These are phyloP conservation scores for Citrullus amarus DNA, from an alignment of 306 rosid species.

Conservation along the genomic window DNA sequence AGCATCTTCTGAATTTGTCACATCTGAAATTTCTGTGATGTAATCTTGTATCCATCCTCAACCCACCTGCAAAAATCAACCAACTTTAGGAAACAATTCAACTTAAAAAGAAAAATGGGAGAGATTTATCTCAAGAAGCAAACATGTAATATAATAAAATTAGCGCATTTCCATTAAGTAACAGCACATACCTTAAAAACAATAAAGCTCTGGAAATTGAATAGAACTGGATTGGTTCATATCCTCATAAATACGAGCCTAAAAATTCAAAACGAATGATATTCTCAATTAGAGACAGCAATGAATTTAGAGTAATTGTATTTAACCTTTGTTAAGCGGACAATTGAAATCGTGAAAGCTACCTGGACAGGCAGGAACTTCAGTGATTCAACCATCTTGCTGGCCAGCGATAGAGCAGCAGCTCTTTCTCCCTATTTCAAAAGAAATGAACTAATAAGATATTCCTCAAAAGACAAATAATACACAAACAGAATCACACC, in stretches of 20 bases:
- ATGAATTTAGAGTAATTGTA: background rate
- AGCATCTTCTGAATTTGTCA: constrained; percentile 59
- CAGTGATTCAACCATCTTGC: constrained; percentile 73
- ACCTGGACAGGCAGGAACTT: constrained; percentile 81
- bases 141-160: background rate
- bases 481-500: background rate
- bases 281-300: background rate
- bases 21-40: constrained; percentile 58
- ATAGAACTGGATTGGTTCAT: constrained; percentile 72
- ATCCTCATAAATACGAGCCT: constrained; percentile 92
- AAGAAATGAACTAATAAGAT: constrained; percentile 15
- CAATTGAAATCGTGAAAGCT: constrained; percentile 8
- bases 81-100: constrained; percentile 1
- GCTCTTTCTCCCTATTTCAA: constrained; percentile 67
- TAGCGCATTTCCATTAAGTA: background rate
- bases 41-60: constrained; percentile 70
- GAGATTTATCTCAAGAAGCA: background rate
- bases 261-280: constrained; percentile 10
- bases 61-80: constrained; percentile 60
- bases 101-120: background rate
- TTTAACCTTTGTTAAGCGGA: background rate
- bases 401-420: constrained; percentile 49
- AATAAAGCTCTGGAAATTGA: constrained; percentile 72
- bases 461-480: background rate
- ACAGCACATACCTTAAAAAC: constrained; percentile 58